phyloP scores from a whole-genome alignment of 805 yeast genomes.

The Saccharomycopsis sp. region DNA sequence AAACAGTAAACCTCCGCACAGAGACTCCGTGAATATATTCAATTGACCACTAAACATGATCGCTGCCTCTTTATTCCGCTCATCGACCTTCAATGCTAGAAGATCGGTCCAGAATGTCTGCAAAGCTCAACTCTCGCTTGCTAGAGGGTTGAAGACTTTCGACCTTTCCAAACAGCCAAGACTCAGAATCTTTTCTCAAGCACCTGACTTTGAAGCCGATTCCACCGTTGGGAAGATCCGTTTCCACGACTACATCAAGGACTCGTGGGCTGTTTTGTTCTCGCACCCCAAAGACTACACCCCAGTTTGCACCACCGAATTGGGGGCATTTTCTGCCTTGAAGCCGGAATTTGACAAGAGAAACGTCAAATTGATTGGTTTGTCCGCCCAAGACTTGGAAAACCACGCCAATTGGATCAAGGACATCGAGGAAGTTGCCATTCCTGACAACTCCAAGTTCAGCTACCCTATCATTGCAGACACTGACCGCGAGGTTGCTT shows the following conservation, averaged over 20 bases:
- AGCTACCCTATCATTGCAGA: conserved; percentile 90
- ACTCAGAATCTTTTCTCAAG: conserved; percentile 73
- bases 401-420: conserved; percentile 81
- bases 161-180: conserved; percentile 40
- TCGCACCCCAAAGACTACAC: conserved; percentile 97
- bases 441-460: conserved; percentile 61
- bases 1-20: too few relatives aligned
- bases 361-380: conserved; percentile 81
- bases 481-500: conserved; percentile 75
- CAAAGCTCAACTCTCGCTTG: background rate
- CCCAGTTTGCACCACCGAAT: conserved; percentile 94
- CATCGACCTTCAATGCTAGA: background rate
- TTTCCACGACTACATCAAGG: conserved; percentile 82
- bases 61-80: background rate
- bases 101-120: background rate
- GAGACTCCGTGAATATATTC: background rate
- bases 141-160: conserved; percentile 4
- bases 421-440: conserved; percentile 75
- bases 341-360: conserved; percentile 84
- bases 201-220: conserved; percentile 82
- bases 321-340: conserved; percentile 87
- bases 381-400: conserved; percentile 78
- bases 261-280: conserved; percentile 82
- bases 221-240: conserved; percentile 78
- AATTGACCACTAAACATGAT: background rate